Percentiles rank a stretch among this genome's conserved stretches.
Conservation (phyloP, 331 rosid species). For the Stylosanthes scabra region DNA sequence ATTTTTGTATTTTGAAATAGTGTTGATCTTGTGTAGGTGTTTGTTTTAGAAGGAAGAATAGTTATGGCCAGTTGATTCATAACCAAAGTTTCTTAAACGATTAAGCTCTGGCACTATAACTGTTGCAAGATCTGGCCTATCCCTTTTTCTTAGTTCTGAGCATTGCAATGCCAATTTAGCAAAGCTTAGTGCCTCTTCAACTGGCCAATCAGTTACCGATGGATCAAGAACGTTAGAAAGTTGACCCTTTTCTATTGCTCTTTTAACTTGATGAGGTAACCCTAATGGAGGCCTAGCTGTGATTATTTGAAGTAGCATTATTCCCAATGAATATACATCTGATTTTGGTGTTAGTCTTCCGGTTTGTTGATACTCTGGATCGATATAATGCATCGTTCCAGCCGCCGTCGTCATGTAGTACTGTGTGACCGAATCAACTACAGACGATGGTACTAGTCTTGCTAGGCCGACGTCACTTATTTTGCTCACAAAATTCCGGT, state of each 20-base stretch:
- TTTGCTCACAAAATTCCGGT: conserved; percentile 73
- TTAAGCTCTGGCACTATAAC: conserved; percentile 70
- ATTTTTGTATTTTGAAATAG: too few species aligned
- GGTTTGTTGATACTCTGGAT: conserved; percentile 83
- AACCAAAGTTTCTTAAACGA: conserved; percentile 63
- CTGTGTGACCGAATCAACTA: conserved; percentile 78
- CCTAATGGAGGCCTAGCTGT: conserved; percentile 83
- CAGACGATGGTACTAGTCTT: conserved; percentile 71
- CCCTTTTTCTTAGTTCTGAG: conserved; percentile 79
- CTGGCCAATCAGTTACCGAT: conserved; percentile 65
- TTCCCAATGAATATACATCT: conserved; percentile 80
- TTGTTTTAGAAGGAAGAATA: background rate
- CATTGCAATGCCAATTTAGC: conserved; percentile 68
- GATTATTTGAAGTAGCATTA: conserved; percentile 75
- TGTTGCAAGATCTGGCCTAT: conserved; percentile 78
- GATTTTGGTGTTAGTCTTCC: conserved; percentile 80
- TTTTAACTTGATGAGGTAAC: conserved; percentile 68
- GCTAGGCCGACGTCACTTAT: conserved; percentile 89
- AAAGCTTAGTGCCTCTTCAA: conserved; percentile 64
- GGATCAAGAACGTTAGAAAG: conserved; percentile 74
- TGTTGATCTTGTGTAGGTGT: too few species aligned
- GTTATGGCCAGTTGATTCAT: background rate
- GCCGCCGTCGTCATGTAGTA: conserved; percentile 84
- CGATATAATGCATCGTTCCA: conserved; percentile 90
- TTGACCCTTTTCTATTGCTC: conserved; percentile 65